These are phyloP conservation scores for Saccharomyces hybrid DNA, from an alignment of 1,139 yeast genomes.

Conservation along the genomic window DNA sequence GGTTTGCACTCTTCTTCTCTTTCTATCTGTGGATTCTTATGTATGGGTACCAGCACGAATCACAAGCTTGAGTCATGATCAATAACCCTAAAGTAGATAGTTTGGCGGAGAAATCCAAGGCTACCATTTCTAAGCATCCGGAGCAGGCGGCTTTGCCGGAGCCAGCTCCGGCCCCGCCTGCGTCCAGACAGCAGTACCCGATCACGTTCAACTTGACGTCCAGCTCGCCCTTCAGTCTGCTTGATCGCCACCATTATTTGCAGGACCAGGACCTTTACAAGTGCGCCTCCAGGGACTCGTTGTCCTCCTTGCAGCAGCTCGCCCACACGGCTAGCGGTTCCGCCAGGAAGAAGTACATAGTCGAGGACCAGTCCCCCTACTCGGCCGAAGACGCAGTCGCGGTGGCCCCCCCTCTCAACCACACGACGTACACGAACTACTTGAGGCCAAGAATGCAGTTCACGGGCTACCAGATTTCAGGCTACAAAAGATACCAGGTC, in stretches of 20 bases:
- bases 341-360: slow-evolving; percentile 7
- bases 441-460: slow-evolving; percentile 25
- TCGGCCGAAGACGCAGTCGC: not conserved
- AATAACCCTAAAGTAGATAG: not conserved
- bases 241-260: slow-evolving; percentile 1
- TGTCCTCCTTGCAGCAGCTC: slow-evolving; percentile 15
- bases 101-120: not conserved
- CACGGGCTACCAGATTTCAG: slow-evolving; percentile 31
- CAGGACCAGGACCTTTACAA: slow-evolving; percentile 8
- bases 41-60: not conserved
- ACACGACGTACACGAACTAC: slow-evolving; percentile 14
- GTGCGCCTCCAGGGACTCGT: slow-evolving; percentile 19
- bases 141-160: not conserved
- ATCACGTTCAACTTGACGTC: not conserved
- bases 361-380: slow-evolving; percentile 6
- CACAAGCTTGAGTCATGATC: not conserved
- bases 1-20: not conserved
- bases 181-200: not conserved
- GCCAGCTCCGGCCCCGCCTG: not conserved
- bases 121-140: not conserved
- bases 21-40: not conserved
- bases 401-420: not conserved
- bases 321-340: slow-evolving; percentile 3
- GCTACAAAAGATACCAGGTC: slow-evolving; percentile 31
- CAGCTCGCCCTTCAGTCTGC: not conserved